Evolutionary conservation across 177 flowering plant genomes (phyloP).

Genomic region (Vitis hybrid): DNA sequence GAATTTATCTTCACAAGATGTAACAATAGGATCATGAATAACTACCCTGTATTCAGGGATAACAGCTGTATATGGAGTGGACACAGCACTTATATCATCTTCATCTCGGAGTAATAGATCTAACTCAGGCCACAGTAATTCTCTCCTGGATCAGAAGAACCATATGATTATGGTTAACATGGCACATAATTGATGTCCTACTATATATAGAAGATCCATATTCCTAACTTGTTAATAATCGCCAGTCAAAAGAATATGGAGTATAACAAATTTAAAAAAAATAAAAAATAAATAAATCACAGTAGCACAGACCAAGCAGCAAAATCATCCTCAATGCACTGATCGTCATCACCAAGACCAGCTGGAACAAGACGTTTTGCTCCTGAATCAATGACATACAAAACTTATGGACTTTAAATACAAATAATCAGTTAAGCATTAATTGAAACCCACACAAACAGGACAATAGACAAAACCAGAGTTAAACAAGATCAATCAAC

Average conservation of each 20-base stretch:
- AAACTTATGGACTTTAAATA: not conserved
- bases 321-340: slow-evolving; percentile 78
- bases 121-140: slow-evolving; percentile 77
- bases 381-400: slow-evolving; percentile 31
- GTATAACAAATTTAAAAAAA: not conserved
- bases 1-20: slow-evolving; percentile 31
- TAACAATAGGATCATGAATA: slow-evolving; percentile 43
- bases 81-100: slow-evolving; percentile 48
- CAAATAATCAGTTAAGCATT: not conserved
- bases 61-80: slow-evolving; percentile 85
- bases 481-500: no score
- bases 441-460: not conserved
- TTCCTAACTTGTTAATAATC: no score
- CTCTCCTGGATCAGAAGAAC: slow-evolving; percentile 54
- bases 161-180: not conserved
- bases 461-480: not conserved
- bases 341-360: slow-evolving; percentile 75
- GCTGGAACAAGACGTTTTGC: slow-evolving; percentile 51
- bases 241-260: not conserved
- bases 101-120: slow-evolving; percentile 70
- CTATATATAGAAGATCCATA: not conserved
- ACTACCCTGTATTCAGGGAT: slow-evolving; percentile 74
- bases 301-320: slow-evolving; percentile 50
- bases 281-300: not conserved
- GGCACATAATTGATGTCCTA: not conserved